A percentile compares a stretch with the other conserved stretches of the same genome.
Conservation (phyloP, 2,329 filamentous ascomycete genomes). For the Acrocalymma vagum region DNA sequence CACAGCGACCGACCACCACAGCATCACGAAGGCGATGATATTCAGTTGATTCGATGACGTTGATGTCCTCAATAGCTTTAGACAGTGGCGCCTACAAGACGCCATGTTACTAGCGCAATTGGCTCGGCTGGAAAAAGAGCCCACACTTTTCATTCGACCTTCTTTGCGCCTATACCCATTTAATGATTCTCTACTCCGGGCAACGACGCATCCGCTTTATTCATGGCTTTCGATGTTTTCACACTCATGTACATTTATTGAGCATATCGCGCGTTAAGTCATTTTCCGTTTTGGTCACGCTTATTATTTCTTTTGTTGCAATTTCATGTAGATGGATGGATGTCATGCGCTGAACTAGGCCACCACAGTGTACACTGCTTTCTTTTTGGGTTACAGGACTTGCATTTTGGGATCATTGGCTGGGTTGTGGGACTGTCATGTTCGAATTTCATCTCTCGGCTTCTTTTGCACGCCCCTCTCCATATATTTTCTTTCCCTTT, state of each 20-base stretch:
- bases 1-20: conserved; percentile 39
- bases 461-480: conserved; percentile 7
- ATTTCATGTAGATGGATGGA: conserved; percentile 20
- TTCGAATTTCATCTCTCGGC: conserved; percentile 14
- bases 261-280: conserved; percentile 22
- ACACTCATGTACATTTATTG: conserved; percentile 39
- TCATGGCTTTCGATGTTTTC: conserved; percentile 12
- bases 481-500: too few relatives aligned
- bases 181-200: conserved; percentile 15
- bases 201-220: conserved; percentile 12
- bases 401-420: conserved; percentile 12
- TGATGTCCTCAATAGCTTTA: conserved; percentile 21
- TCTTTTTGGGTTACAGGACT: conserved; percentile 17
- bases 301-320: conserved; percentile 8
- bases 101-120: conserved; percentile 22
- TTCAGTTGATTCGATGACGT: conserved; percentile 10
- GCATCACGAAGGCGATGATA: conserved; percentile 44
- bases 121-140: conserved; percentile 17
- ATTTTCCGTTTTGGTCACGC: conserved; percentile 15
- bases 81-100: conserved; percentile 19
- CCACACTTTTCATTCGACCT: conserved; percentile 10
- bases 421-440: conserved; percentile 8
- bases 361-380: conserved; percentile 23
- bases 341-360: conserved; percentile 16
- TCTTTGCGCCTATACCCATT: conserved; percentile 15